Evolutionary conservation across 2,329 filamentous ascomycete species (phyloP).

Genomic region (Salinomyces thailandicus): DNA sequence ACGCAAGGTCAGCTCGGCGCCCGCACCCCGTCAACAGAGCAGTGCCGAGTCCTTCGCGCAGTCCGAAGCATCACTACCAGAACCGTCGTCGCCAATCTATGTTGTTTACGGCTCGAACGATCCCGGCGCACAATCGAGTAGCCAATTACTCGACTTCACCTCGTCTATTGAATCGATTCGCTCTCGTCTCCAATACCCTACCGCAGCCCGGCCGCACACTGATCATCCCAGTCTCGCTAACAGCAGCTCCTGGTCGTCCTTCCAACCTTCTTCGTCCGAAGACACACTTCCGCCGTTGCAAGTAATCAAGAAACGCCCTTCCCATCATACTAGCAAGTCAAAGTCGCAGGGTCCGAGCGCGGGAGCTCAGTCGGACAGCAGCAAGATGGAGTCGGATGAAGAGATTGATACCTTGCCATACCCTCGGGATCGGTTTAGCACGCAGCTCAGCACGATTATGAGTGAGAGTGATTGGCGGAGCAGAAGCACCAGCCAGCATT

Average conservation of each 20-base stretch:
- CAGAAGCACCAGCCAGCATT: slow-evolving; percentile 17
- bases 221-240: slow-evolving; percentile 13
- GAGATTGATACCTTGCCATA: slow-evolving; percentile 22
- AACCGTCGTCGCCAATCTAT: slow-evolving; percentile 22
- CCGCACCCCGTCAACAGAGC: background rate
- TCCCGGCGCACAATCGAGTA: slow-evolving; percentile 9
- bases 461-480: slow-evolving; percentile 24
- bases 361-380: slow-evolving; percentile 2
- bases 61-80: slow-evolving; percentile 11
- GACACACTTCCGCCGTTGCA: slow-evolving; percentile 25
- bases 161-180: slow-evolving; percentile 24
- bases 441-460: slow-evolving; percentile 27
- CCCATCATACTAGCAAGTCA: no score
- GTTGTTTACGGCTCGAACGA: slow-evolving; percentile 18
- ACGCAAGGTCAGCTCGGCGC: slow-evolving; percentile 2
- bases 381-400: slow-evolving; percentile 16
- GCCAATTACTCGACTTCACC: slow-evolving; percentile 10
- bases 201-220: slow-evolving; percentile 11
- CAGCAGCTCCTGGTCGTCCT: slow-evolving; percentile 16
- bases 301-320: slow-evolving; percentile 23
- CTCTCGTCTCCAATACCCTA: slow-evolving; percentile 17
- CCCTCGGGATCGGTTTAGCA: slow-evolving; percentile 21
- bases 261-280: slow-evolving; percentile 13
- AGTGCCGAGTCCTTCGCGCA: slow-evolving; percentile 11
- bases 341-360: no score